Evolutionary conservation across 2,329 filamentous ascomycete genomes (phyloP).

Genomic region (Karstenula rhodostoma): DNA sequence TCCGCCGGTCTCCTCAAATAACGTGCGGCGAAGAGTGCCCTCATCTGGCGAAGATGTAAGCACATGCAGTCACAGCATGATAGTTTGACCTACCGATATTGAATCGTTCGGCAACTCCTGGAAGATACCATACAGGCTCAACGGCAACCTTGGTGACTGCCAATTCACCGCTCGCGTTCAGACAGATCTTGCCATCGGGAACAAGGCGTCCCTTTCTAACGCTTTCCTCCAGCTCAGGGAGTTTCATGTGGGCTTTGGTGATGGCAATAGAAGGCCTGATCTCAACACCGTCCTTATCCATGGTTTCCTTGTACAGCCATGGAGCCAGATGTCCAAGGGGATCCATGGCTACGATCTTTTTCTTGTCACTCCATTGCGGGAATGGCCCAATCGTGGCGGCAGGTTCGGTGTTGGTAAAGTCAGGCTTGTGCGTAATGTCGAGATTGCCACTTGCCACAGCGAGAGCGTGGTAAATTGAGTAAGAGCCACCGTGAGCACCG

Average conservation of each 20-base stretch:
- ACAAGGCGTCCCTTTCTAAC: slow-evolving; percentile 79
- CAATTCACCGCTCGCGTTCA: slow-evolving; percentile 86
- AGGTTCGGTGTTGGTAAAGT: slow-evolving; percentile 87
- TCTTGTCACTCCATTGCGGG: slow-evolving; percentile 84
- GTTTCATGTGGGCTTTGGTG: slow-evolving; percentile 92
- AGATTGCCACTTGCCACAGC: slow-evolving; percentile 92
- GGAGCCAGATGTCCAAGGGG: slow-evolving; percentile 88
- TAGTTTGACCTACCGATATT: slow-evolving; percentile 71
- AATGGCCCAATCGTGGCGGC: slow-evolving; percentile 90
- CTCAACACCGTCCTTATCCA: slow-evolving; percentile 81
- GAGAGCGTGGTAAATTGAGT: slow-evolving; percentile 93
- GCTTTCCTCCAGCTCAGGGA: slow-evolving; percentile 93
- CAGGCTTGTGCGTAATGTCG: slow-evolving; percentile 78
- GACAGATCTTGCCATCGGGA: slow-evolving; percentile 86
- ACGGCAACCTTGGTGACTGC: slow-evolving; percentile 97
- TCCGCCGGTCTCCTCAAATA: slow-evolving; percentile 96
- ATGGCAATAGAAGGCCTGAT: slow-evolving; percentile 91
- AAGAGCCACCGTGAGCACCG: slow-evolving; percentile 84
- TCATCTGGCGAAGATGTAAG: slow-evolving; percentile 67
- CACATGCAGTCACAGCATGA: background rate
- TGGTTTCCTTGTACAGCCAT: slow-evolving; percentile 81
- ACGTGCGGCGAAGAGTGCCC: slow-evolving; percentile 79
- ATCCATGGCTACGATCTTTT: slow-evolving; percentile 98
- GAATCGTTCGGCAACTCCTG: slow-evolving; percentile 82
- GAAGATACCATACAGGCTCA: slow-evolving; percentile 76